Evolutionary conservation across 441 rosid species (phyloP), one percentile per base, ranked within the genome.

Genomic region (Erodium trifolium): DNA sequence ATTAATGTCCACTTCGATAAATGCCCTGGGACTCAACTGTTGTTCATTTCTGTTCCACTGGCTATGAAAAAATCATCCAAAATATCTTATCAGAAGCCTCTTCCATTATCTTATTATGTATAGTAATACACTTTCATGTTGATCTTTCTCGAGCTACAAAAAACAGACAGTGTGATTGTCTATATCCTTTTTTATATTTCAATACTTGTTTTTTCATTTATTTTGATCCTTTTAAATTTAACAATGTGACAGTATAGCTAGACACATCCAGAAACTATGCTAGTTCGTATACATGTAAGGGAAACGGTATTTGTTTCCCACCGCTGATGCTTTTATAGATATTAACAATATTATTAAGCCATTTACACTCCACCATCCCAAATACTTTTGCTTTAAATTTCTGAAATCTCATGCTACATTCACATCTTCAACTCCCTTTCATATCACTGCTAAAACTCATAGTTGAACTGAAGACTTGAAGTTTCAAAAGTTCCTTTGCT

Each of bases 311-410:
- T 59, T 59, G 1, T 59, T 23, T 23, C 17, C 29, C 31, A 6
- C 11, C 3, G 29, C 63, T 59, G 27, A 59, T 59, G 31, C 1
- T 59, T 18, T 18, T 59, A 8, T 59, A 17, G 63, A 59, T 18
- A 59, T 19, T 59, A 59, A 17, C 63, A 59, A 18, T 18, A 59
- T 59, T 18, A 23, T 59, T 59, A 59, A 59, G 29, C 63, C 63
- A 59, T 18, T 18, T 23, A 18, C 29, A 59, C 4, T 9, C 63
- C 23, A 18, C 63, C 23, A 18, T 57, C 9, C 63, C 23, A 57
- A 57, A 5, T 17, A 14, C 16, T 17, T 8, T 37, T 37, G 41
- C 12, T 57, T 57, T 9, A 17, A 8, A 57, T 17, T 17, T 17
- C 16, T 17, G 6, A 8, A 17, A 57, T 19, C 41, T 37, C 41